Evolutionary conservation across 148 eudicot species (phyloP).

Genomic region (Linanthus parryae): DNA sequence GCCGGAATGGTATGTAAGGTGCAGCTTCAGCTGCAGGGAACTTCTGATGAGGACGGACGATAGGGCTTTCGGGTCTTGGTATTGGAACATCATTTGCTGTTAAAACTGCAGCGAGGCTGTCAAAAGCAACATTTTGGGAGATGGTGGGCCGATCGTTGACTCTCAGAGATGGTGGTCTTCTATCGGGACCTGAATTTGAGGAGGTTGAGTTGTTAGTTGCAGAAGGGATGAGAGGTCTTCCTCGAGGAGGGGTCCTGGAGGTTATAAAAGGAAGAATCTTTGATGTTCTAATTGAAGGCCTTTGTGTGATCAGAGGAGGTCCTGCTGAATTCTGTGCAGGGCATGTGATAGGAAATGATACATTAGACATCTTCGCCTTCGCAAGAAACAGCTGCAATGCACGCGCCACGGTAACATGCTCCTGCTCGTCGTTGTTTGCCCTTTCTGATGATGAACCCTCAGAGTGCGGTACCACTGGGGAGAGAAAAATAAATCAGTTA

Average conservation of each 20-base stretch:
- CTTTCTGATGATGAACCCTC: constrained; percentile 31
- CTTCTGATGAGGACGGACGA: constrained; percentile 22
- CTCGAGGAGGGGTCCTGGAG: constrained; percentile 30
- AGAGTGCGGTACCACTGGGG: constrained; percentile 49
- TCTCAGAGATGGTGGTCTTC: constrained; percentile 4
- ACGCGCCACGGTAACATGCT: constrained; percentile 63
- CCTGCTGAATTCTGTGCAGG: constrained; percentile 41
- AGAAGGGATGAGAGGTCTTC: constrained; percentile 17
- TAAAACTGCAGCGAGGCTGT: constrained; percentile 9
- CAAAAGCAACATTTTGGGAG: constrained; percentile 12
- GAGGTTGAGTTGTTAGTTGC: constrained; percentile 12
- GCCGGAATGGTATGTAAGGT: constrained; percentile 51
- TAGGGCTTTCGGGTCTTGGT: constrained; percentile 18
- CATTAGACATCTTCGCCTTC: constrained; percentile 35
- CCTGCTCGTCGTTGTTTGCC: constrained; percentile 48
- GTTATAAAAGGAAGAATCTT: constrained; percentile 60
- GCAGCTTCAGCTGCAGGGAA: constrained; percentile 50
- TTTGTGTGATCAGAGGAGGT: constrained; percentile 26
- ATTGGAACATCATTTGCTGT: constrained; percentile 12
- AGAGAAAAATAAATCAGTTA: constrained; percentile 18
- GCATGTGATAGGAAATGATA: constrained; percentile 48
- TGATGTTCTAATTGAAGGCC: constrained; percentile 37
- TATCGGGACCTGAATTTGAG: constrained; percentile 14
- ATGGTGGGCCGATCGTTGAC: constrained; percentile 5
- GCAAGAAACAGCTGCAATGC: constrained; percentile 48